Evolutionary conservation across 1,284 basidiomycete species (phyloP).

Genomic region (Heterobasidion irregulare): DNA sequence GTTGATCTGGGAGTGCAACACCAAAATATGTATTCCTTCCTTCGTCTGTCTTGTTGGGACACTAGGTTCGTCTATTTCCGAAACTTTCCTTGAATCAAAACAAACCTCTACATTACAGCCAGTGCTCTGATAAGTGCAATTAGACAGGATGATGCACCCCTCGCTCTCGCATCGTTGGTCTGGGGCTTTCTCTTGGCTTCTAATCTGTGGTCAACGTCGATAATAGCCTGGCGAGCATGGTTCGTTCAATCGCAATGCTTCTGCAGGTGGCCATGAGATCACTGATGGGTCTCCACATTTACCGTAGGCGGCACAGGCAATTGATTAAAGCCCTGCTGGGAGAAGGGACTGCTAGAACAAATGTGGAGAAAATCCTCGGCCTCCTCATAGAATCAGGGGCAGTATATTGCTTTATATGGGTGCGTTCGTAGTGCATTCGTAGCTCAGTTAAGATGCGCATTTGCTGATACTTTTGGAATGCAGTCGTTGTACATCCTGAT

Average conservation of each 20-base stretch:
- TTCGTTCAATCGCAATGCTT: not conserved
- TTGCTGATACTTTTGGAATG: not conserved
- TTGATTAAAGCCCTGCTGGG: not conserved
- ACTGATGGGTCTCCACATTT: not conserved
- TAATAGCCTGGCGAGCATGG: not conserved
- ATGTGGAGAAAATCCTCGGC: slow-evolving; percentile 3
- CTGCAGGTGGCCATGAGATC: too few species aligned
- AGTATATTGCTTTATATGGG: slow-evolving; percentile 8
- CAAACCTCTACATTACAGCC: too few species aligned
- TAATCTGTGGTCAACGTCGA: not conserved
- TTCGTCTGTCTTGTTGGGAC: too few species aligned
- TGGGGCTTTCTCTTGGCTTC: not conserved
- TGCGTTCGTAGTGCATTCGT: not conserved
- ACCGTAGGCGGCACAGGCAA: too few species aligned
- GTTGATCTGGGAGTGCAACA: too few species aligned
- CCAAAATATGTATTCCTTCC: too few species aligned
- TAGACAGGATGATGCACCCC: too few species aligned
- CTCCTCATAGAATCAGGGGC: slow-evolving; percentile 8
- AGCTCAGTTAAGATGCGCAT: not conserved
- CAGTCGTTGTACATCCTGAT: too few species aligned
- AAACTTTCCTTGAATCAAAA: too few species aligned
- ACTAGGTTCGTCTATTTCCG: too few species aligned
- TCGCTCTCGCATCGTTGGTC: too few species aligned
- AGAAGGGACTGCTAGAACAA: not conserved
- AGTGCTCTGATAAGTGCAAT: too few species aligned